phyloP scores from a whole-genome alignment of 169 alveolate species.

The Eimeria necatrix region DNA sequence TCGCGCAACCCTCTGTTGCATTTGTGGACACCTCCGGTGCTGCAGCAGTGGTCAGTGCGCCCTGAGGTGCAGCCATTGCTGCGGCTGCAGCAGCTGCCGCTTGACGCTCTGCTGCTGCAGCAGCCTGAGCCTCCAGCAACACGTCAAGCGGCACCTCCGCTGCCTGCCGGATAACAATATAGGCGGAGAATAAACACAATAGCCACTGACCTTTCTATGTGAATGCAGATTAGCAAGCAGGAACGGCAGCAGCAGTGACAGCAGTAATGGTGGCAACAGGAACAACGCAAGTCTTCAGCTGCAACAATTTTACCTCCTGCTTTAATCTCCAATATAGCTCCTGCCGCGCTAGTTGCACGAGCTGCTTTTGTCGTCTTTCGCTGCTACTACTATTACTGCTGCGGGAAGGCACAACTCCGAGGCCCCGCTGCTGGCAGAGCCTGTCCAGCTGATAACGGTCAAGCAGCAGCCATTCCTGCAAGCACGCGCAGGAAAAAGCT shows the following conservation, averaged over 20 bases:
- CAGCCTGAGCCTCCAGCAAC: constrained; percentile 74
- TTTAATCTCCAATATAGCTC: constrained; percentile 72
- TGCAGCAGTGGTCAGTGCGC: background rate
- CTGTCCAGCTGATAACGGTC: constrained; percentile 78
- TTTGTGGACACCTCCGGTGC: constrained; percentile 18
- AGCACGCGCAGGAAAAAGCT: background rate
- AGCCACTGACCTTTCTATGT: background rate
- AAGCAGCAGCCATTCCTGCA: constrained; percentile 73
- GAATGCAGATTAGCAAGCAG: background rate
- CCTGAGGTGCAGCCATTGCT: constrained; percentile 40
- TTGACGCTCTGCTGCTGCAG: constrained; percentile 77
- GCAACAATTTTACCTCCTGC: constrained; percentile 61
- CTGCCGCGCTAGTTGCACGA: constrained; percentile 69
- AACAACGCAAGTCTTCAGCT: background rate
- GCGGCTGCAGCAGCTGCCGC: constrained; percentile 73
- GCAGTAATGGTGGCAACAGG: background rate
- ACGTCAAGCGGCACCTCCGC: constrained; percentile 75
- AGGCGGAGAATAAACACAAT: background rate
- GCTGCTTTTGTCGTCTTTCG: constrained; percentile 75
- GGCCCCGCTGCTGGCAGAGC: constrained; percentile 80
- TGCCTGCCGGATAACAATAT: constrained; percentile 2
- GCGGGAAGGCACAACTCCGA: constrained; percentile 73
- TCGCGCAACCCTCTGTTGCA: constrained; percentile 53
- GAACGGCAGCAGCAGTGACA: background rate
- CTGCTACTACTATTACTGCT: constrained; percentile 72